A percentile compares a stretch with the other conserved stretches of the same genome.
Conservation (phyloP, 1,284 basidiomycete genomes). For the Sporisorium sorghi region DNA sequence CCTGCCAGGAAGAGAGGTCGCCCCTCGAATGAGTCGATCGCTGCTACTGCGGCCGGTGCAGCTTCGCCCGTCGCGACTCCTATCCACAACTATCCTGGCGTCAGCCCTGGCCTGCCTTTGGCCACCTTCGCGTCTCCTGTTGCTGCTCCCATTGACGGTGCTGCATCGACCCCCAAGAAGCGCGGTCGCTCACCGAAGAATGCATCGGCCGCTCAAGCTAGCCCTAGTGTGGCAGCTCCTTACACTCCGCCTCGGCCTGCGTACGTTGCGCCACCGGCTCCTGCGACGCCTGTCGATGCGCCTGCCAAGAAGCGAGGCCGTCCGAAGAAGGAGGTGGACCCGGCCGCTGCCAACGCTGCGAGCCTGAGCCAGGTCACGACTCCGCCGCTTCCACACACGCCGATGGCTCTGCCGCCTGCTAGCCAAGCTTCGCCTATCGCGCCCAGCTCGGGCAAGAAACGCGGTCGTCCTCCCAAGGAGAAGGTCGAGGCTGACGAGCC, state of each 20-base stretch:
- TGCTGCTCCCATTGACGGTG: not conserved
- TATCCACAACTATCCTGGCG: not conserved
- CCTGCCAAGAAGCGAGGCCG: conserved; percentile 21
- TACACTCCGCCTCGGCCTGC: conserved; percentile 3
- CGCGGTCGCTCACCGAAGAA: conserved; percentile 40
- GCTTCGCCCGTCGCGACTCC: conserved; percentile 1
- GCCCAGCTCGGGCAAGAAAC: conserved; percentile 38
- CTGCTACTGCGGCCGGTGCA: conserved; percentile 11
- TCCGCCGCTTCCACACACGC: conserved; percentile 23
- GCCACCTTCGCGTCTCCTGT: not conserved
- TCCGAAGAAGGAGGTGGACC: conserved; percentile 21
- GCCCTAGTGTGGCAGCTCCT: conserved; percentile 2
- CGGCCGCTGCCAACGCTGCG: conserved; percentile 17
- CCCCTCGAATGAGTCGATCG: conserved; percentile 34
- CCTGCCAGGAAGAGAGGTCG: conserved; percentile 42
- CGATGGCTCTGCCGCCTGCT: conserved; percentile 11
- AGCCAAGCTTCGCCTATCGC: conserved; percentile 18
- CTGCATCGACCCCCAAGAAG: conserved; percentile 29
- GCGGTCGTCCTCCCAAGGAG: conserved; percentile 43
- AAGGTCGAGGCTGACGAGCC: conserved; percentile 27
- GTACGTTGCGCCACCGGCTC: conserved; percentile 3
- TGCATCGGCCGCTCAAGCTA: conserved; percentile 2
- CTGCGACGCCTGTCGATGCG: not conserved
- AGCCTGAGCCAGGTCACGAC: conserved; percentile 25
- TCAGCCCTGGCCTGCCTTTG: conserved; percentile 10